Percentiles rank a stretch among this genome's conserved stretches.
Conservation (phyloP, 2,329 filamentous ascomycete genomes). For the Bipolaris zeicola region DNA sequence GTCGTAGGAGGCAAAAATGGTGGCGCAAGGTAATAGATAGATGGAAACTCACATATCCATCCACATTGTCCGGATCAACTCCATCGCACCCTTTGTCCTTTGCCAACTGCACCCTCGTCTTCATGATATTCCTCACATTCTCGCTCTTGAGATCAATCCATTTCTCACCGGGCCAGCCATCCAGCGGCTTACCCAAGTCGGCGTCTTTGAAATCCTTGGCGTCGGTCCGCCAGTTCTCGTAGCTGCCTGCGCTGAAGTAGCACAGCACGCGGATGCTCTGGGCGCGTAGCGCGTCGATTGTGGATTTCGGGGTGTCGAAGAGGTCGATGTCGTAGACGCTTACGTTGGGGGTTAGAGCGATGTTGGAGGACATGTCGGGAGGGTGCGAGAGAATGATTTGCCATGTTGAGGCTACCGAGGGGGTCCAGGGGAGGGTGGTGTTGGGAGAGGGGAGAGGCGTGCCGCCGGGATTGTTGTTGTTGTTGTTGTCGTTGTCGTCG, state of each 20-base stretch:
- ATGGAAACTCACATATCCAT: slow-evolving; percentile 60
- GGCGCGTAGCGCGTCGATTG: slow-evolving; percentile 56
- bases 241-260: slow-evolving; percentile 76
- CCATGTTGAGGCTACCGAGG: slow-evolving; percentile 60
- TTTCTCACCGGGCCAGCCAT: slow-evolving; percentile 69
- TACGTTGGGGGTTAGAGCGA: slow-evolving; percentile 56
- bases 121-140: slow-evolving; percentile 70
- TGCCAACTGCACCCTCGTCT: slow-evolving; percentile 63
- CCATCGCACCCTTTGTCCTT: slow-evolving; percentile 68
- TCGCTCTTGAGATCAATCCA: slow-evolving; percentile 67
- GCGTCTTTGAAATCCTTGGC: slow-evolving; percentile 57
- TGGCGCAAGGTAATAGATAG: too few species aligned
- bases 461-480: slow-evolving; percentile 28
- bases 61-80: slow-evolving; percentile 74
- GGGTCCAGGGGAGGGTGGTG: slow-evolving; percentile 56
- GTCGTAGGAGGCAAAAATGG: too few species aligned
- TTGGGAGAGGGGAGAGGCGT: slow-evolving; percentile 33
- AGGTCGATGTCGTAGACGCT: slow-evolving; percentile 67
- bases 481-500: slow-evolving; percentile 29
- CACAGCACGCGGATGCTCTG: slow-evolving; percentile 69
- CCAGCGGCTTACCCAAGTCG: slow-evolving; percentile 64
- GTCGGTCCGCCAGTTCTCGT: slow-evolving; percentile 68
- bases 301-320: slow-evolving; percentile 58
- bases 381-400: slow-evolving; percentile 63
- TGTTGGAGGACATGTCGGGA: slow-evolving; percentile 31